These are phyloP conservation scores for Ustilago cynodontis DNA, from an alignment of 1,284 basidiomycete genomes.

Conservation along the genomic window DNA sequence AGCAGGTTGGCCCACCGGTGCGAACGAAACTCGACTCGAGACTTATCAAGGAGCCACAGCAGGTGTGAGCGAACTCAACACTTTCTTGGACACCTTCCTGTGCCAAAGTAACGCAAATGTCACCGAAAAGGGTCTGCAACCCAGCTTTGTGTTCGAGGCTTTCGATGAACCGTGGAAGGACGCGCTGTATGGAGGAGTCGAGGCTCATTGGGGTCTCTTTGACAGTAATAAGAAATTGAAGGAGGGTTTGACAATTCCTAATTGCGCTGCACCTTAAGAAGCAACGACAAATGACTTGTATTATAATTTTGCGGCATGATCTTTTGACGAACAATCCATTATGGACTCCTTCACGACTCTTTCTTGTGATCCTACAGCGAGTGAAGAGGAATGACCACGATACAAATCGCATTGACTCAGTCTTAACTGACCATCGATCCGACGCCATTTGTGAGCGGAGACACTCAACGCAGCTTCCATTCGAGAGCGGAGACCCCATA, in stretches of 20 bases:
- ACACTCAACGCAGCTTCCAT: too few species aligned
- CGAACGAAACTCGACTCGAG: slow-evolving; percentile 40
- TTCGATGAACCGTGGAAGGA: slow-evolving; percentile 90
- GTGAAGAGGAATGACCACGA: too few species aligned
- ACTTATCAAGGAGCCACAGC: slow-evolving; percentile 51
- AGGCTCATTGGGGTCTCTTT: slow-evolving; percentile 72
- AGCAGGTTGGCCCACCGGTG: slow-evolving; percentile 90
- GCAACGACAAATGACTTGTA: neutral
- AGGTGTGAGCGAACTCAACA: slow-evolving; percentile 52
- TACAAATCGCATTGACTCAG: too few species aligned
- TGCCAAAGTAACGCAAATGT: slow-evolving; percentile 85
- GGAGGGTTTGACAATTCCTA: slow-evolving; percentile 71
- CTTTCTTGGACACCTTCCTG: slow-evolving; percentile 85
- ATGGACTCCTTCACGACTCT: too few species aligned
- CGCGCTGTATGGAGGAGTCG: slow-evolving; percentile 83
- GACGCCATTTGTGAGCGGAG: too few species aligned
- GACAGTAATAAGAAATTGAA: slow-evolving; percentile 51
- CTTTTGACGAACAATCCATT: neutral
- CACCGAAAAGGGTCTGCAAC: slow-evolving; percentile 75
- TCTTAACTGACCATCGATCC: too few species aligned
- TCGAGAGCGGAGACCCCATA: too few species aligned
- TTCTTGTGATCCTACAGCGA: too few species aligned
- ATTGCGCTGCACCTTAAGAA: slow-evolving; percentile 68
- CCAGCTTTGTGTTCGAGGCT: slow-evolving; percentile 73
- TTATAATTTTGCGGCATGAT: neutral